Evolutionary conservation across 1,139 yeast species (phyloP).

Genomic region (Yarrowia galli): DNA sequence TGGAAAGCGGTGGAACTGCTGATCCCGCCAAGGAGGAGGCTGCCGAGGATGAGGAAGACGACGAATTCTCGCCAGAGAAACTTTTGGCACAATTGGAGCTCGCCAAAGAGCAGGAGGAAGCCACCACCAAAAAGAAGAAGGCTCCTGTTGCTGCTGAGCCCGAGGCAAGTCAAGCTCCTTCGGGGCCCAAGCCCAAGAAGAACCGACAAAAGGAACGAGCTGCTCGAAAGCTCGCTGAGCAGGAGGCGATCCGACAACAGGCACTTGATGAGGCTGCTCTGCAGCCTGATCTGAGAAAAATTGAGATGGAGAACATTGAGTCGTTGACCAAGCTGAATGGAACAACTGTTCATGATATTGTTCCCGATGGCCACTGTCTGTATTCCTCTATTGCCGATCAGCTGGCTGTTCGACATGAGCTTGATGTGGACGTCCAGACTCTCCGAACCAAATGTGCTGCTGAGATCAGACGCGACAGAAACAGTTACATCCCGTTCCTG

Average conservation of each 20-base stretch:
- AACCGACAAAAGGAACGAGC: conserved; percentile 86
- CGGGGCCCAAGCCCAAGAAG: conserved; percentile 54
- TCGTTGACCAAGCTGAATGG: conserved; percentile 58
- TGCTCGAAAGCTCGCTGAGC: conserved; percentile 76
- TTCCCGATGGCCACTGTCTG: conserved; percentile 94
- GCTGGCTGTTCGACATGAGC: conserved; percentile 59
- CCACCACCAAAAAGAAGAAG: conserved; percentile 22
- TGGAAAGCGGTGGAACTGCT: neutral
- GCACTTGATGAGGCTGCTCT: conserved; percentile 74
- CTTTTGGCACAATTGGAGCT: conserved; percentile 63
- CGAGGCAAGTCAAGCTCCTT: neutral
- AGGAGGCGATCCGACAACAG: conserved; percentile 65
- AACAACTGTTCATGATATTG: conserved; percentile 62
- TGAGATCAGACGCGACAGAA: conserved; percentile 67
- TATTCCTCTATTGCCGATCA: conserved; percentile 89
- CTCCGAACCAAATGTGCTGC: conserved; percentile 71
- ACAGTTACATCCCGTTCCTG: conserved; percentile 80
- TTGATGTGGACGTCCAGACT: conserved; percentile 56
- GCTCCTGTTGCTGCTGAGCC: conserved; percentile 4
- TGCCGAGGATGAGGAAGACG: conserved; percentile 50
- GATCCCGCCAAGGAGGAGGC: conserved; percentile 41
- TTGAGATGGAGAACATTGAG: conserved; percentile 72
- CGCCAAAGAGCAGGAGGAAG: conserved; percentile 39
- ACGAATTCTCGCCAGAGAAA: conserved; percentile 68
- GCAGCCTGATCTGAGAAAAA: conserved; percentile 69